A percentile compares a stretch with the other conserved stretches of the same genome.
These are phyloP conservation scores for Selenicereus undatus DNA, from an alignment of 148 eudicot genomes.

Conservation along the genomic window DNA sequence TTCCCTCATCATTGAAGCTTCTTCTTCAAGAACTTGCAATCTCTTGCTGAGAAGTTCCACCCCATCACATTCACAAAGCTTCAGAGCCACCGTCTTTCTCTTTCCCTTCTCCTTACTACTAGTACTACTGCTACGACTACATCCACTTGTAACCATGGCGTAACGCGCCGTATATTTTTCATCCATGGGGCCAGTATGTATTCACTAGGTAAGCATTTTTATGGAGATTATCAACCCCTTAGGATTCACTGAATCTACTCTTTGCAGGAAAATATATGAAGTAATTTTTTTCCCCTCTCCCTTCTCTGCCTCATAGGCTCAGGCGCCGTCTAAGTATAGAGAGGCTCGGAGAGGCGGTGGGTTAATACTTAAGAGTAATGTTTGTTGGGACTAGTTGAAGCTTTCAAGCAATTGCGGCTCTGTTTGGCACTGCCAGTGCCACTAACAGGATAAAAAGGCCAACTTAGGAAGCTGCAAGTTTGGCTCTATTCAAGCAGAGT, in stretches of 20 bases:
- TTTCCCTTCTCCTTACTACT: background rate
- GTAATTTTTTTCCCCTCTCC: no score
- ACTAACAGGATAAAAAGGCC: background rate
- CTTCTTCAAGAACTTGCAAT: background rate
- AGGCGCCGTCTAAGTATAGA: background rate
- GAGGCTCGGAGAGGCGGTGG: background rate
- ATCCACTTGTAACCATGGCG: background rate
- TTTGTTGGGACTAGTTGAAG: background rate
- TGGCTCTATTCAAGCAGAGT: background rate
- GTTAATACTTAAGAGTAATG: background rate
- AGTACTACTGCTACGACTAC: background rate
- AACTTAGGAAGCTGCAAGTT: background rate
- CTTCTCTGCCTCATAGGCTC: no score
- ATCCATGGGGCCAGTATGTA: background rate
- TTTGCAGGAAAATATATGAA: no score
- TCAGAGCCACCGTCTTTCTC: background rate
- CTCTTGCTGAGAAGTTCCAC: background rate
- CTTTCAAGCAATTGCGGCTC: background rate
- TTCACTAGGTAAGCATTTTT: background rate
- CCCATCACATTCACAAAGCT: background rate
- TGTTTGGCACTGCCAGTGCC: background rate
- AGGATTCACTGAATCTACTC: background rate
- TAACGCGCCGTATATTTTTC: background rate
- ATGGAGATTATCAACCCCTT: background rate
- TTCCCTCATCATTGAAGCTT: background rate